Evolutionary conservation across 2,329 filamentous ascomycete genomes (phyloP).

Genomic region (Colletotrichum scovillei): DNA sequence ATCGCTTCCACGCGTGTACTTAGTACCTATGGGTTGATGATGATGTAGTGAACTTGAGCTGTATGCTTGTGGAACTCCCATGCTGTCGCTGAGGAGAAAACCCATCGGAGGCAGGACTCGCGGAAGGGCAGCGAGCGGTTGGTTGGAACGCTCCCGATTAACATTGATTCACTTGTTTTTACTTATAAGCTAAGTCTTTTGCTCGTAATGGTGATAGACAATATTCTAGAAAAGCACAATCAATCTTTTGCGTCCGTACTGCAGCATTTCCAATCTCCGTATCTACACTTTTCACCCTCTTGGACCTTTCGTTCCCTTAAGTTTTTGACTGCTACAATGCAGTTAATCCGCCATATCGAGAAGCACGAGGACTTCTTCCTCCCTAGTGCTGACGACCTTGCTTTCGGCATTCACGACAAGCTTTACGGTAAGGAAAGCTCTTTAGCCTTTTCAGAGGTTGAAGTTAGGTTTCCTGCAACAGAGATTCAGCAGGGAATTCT

Average conservation of each 20-base stretch:
- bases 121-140: neutral
- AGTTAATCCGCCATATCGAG: neutral
- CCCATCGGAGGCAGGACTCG: no score
- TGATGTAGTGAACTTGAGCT: no score
- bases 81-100: neutral
- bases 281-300: neutral
- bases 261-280: neutral
- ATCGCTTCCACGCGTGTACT: neutral
- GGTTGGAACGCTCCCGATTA: no score
- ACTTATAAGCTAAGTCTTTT: neutral
- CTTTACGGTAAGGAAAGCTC: neutral
- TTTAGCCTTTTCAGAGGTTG: neutral
- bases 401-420: neutral
- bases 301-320: neutral
- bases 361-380: constrained; percentile 9
- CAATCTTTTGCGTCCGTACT: neutral
- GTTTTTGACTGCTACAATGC: neutral
- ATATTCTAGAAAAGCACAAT: neutral
- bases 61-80: neutral
- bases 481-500: neutral
- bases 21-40: neutral
- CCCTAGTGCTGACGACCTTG: neutral
- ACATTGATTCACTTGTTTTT: neutral
- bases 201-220: neutral
- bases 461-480: neutral